Evolutionary conservation across 805 yeast genomes (phyloP), one percentile per base, ranked within the genome.

Genomic region (Sugiyamaella marilandica): DNA sequence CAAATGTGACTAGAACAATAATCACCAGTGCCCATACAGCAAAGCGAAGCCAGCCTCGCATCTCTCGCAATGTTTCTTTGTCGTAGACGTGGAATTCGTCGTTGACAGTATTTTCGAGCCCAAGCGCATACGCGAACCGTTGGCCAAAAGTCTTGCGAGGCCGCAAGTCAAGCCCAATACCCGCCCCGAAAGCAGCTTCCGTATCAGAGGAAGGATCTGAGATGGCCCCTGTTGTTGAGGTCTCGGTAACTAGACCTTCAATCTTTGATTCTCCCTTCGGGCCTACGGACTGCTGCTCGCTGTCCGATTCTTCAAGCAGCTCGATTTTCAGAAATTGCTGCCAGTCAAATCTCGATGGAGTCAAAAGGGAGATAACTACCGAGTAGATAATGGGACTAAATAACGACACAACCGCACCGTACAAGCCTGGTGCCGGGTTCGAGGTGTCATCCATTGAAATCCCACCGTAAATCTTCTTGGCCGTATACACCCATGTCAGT

Each of bases 1-100:
- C 75, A 35, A 86, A 69, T 45, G 86, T 70, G 49, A 83, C 73
- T 9, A 85, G 59, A 10, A 85, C 81, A 59, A 56, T 45, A 14
- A 53, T 26, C 5, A 53, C 24, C 5, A 50, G 43, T 19, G 44
- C 49, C 16, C 56, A 35, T 7, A 43, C 26, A 2, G 58, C 49
- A 10, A 55, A 29, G 29, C 24, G 26, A 24, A 41, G 34, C 59
- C 59, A 55, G 19, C 47, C 45, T 34, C 50, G 43, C 31, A 56
- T 52, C 36, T 41, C 36, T 10, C 43, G 44, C 13, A 56, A 41
- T 5, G 53, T 41, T 1, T 52, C 59, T 33, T 34, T 41, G 5
- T 44, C 49, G 24, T 53, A 55, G 18, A 56, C 53, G 13, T 51
- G 58, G 45, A 34, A 21, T 26, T 41, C 34, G 41, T 56, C 45